A percentile compares a stretch with the other conserved stretches of the same genome.
These are phyloP conservation scores for Zasmidium citrigriseum DNA, from an alignment of 2,329 filamentous ascomycete species.

Conservation along the genomic window DNA sequence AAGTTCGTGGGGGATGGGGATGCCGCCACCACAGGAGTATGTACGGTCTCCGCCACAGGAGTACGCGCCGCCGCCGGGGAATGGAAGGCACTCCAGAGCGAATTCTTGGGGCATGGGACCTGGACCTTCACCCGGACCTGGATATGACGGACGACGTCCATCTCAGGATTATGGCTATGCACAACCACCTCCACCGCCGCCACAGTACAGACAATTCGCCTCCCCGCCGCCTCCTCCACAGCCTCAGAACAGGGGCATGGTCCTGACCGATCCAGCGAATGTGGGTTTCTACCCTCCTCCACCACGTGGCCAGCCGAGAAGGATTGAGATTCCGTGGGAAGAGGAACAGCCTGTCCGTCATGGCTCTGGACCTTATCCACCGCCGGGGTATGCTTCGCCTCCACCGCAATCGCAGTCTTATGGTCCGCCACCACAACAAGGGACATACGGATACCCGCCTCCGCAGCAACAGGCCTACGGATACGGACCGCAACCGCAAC, in stretches of 20 bases:
- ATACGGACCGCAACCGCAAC: neutral
- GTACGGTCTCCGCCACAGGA: too few relatives aligned
- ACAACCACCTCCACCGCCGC: neutral
- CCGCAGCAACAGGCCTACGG: conserved; percentile 4
- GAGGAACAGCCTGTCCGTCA: neutral
- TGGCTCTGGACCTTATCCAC: neutral
- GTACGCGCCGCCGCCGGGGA: too few relatives aligned
- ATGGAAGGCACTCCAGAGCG: too few relatives aligned
- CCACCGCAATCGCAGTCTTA: neutral
- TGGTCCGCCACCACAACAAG: too few relatives aligned
- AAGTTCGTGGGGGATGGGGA: neutral
- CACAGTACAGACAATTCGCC: neutral
- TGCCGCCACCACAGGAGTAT: neutral
- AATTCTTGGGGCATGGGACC: too few relatives aligned
- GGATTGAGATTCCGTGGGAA: conserved; percentile 6
- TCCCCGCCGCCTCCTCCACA: neutral
- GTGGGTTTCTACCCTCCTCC: neutral
- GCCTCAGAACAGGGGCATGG: neutral
- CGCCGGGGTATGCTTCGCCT: neutral
- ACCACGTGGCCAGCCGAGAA: neutral
- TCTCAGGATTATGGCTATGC: too few relatives aligned
- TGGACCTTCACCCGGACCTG: too few relatives aligned
- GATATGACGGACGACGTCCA: too few relatives aligned
- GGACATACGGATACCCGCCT: neutral
- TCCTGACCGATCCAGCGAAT: neutral